Percentiles rank a stretch among this genome's conserved stretches.
phyloP scores from a whole-genome alignment of 1,284 basidiomycete genomes.

The Ceratobasidium sp. region DNA sequence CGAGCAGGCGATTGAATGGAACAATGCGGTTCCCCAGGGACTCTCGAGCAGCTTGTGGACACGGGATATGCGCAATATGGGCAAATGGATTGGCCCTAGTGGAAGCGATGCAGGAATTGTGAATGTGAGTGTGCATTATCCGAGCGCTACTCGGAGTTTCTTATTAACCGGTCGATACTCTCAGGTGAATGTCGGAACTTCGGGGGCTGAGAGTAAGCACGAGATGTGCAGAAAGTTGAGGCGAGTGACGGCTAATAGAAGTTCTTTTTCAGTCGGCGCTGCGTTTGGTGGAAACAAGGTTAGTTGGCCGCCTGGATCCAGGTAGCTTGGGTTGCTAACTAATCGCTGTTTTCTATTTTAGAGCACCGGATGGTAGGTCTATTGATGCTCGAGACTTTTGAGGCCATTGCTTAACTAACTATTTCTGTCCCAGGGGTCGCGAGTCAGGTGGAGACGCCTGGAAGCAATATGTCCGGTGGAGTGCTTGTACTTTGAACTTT shows the following conservation, averaged over 20 bases:
- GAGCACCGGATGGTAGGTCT: slow-evolving; percentile 79
- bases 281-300: slow-evolving; percentile 95
- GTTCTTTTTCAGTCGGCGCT: slow-evolving; percentile 61
- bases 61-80: slow-evolving; percentile 77
- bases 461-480: slow-evolving; percentile 82
- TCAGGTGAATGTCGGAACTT: slow-evolving; percentile 90
- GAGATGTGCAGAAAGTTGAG: not conserved
- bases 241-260: not conserved
- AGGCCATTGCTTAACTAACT: slow-evolving; percentile 47
- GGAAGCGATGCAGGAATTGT: slow-evolving; percentile 88
- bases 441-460: slow-evolving; percentile 96
- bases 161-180: slow-evolving; percentile 23
- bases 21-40: slow-evolving; percentile 90
- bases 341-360: slow-evolving; percentile 49
- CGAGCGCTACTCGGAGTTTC: not conserved
- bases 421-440: slow-evolving; percentile 71
- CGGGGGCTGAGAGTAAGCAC: slow-evolving; percentile 77
- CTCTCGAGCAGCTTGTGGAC: slow-evolving; percentile 92
- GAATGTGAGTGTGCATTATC: slow-evolving; percentile 61
- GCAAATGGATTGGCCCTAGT: slow-evolving; percentile 88
- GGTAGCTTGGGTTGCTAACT: not conserved
- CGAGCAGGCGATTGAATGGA: slow-evolving; percentile 89
- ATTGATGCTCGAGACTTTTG: not conserved
- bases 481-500: slow-evolving; percentile 92
- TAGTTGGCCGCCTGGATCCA: slow-evolving; percentile 46